These are phyloP conservation scores for Syzygium oleosum DNA, from an alignment of 345 rosid genomes.

Conservation along the genomic window DNA sequence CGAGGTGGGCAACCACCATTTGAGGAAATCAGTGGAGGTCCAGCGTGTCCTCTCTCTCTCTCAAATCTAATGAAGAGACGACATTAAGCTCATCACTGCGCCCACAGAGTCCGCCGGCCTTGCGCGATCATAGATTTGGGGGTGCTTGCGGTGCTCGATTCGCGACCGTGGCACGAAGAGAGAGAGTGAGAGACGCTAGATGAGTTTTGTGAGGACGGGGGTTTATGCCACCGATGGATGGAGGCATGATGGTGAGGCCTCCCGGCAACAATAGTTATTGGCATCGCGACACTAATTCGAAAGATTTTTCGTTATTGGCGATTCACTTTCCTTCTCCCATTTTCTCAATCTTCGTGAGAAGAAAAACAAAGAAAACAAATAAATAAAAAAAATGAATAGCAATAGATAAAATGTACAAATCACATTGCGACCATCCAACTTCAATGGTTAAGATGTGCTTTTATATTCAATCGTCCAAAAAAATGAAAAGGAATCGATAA, in stretches of 20 bases:
- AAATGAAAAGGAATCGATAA: not conserved
- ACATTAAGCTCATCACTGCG: not conserved
- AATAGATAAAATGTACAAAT: not conserved
- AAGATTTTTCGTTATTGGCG: not conserved
- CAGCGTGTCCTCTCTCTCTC: not conserved
- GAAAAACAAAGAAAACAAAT: not conserved
- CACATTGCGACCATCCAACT: not conserved
- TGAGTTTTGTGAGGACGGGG: not conserved
- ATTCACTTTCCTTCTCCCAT: not conserved
- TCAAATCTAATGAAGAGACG: not conserved
- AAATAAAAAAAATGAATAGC: not conserved
- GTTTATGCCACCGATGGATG: accelerated
- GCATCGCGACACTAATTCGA: not conserved
- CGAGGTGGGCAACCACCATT: not conserved
- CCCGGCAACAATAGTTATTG: no score
- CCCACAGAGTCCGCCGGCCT: not conserved
- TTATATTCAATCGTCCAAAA: not conserved
- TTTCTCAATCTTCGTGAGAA: not conserved
- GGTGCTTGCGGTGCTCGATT: not conserved
- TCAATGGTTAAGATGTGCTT: not conserved
- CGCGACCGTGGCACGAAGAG: not conserved
- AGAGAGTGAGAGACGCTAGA: not conserved
- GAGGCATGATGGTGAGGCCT: not conserved
- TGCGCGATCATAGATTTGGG: not conserved
- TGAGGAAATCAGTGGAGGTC: not conserved